These are phyloP conservation scores for Rhizoctonia solani DNA, from an alignment of 1,284 basidiomycete genomes.

Conservation along the genomic window DNA sequence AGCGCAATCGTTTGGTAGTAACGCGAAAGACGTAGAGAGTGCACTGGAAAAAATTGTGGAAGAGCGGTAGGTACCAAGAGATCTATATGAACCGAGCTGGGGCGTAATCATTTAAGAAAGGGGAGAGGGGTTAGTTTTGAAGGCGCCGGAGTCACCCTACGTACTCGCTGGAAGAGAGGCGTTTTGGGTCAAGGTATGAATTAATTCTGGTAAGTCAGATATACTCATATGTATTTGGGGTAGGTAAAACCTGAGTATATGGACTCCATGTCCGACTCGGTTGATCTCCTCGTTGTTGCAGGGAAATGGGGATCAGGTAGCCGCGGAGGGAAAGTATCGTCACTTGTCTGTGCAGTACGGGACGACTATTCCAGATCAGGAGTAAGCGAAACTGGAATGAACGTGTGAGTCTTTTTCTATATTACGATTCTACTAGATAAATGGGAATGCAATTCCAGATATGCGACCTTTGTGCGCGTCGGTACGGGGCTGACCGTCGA, in stretches of 20 bases:
- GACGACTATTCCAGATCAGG: slow-evolving; percentile 61
- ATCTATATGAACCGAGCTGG: neutral
- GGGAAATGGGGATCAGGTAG: slow-evolving; percentile 75
- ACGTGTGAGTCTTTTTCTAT: slow-evolving; percentile 38
- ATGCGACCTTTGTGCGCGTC: slow-evolving; percentile 79
- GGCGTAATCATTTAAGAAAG: slow-evolving; percentile 45
- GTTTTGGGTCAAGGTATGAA: slow-evolving; percentile 84
- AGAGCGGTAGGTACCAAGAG: slow-evolving; percentile 47
- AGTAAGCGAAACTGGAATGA: slow-evolving; percentile 57
- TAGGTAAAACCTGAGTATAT: slow-evolving; percentile 92
- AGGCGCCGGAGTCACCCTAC: slow-evolving; percentile 80
- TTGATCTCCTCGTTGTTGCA: slow-evolving; percentile 87
- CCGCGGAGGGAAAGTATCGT: slow-evolving; percentile 79
- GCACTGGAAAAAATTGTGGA: slow-evolving; percentile 83
- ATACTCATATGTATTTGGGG: neutral
- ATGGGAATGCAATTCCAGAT: slow-evolving; percentile 51
- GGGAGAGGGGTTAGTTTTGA: slow-evolving; percentile 91
- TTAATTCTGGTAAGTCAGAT: no score
- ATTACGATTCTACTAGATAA: slow-evolving; percentile 8
- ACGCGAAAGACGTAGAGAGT: slow-evolving; percentile 75
- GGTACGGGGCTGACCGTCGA: slow-evolving; percentile 83
- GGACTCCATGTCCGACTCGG: slow-evolving; percentile 87
- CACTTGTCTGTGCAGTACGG: slow-evolving; percentile 73
- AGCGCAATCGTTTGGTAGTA: slow-evolving; percentile 69
- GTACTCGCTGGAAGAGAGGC: slow-evolving; percentile 80